phyloP scores from a whole-genome alignment of 2,329 filamentous ascomycete species.

The Talaromyces sp. region DNA sequence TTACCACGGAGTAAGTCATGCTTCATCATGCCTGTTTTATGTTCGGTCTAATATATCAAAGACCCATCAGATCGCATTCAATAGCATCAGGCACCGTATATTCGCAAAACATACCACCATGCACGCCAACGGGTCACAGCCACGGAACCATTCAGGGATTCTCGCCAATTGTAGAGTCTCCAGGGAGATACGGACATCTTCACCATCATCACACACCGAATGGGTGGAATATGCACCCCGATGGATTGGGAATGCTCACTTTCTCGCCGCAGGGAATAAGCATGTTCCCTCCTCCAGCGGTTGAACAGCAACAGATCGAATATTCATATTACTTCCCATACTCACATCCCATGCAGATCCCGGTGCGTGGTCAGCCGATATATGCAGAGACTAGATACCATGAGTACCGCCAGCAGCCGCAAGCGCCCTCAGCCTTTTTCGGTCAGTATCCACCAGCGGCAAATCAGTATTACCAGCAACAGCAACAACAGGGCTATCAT shows the following conservation, averaged over 20 bases:
- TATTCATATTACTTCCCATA: conserved; percentile 7
- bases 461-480: not conserved
- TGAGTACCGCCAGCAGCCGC: conserved; percentile 1
- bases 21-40: not conserved
- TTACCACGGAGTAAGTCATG: conserved; percentile 34
- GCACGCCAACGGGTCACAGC: not conserved
- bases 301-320: not conserved
- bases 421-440: not conserved
- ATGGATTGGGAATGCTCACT: not conserved
- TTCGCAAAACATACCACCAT: not conserved
- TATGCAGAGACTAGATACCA: not conserved
- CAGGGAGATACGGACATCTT: not conserved
- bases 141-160: not conserved
- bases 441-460: not conserved
- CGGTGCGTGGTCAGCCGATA: not conserved
- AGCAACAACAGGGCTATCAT: not conserved
- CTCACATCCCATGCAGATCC: not conserved
- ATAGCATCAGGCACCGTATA: not conserved
- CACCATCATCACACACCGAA: not conserved
- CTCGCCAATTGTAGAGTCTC: not conserved
- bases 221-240: not conserved
- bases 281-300: not conserved
- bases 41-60: not conserved
- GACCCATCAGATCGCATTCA: not conserved
- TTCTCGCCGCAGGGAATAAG: not conserved